Evolutionary conservation across 305 asterid species (phyloP), one percentile per base, ranked within the genome.

Genomic region (Rubia occidens): DNA sequence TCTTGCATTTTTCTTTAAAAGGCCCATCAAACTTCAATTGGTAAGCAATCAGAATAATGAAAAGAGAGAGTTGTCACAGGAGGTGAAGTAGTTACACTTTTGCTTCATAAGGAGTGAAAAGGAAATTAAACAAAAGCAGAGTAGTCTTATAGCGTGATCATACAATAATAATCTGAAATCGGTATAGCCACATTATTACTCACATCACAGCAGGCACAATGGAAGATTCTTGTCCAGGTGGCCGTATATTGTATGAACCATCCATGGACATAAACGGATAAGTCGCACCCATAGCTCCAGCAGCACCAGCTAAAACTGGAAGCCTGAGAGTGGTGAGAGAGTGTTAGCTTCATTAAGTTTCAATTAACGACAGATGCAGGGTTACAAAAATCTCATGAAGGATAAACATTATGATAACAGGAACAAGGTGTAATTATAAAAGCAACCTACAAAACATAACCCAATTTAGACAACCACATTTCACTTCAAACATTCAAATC

Each of bases 241-340:
- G 85, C 35, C 88, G 91, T 58, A 86, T 62, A 74, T 84, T 82
- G 82, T 82, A 90, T 42, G 95, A 85, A 68, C 97, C 96, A 78
- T 93, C 98, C 71, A 86, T 80, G 44, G 94, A 74, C 67, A 90
- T 64, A 81, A 82, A 90, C n/a, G 95, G 96, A 13, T 86, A 88
- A 69, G 87, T 44, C 60, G 95, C 86, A 26, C 97, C 97, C 78
- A 90, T 65, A 21, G 95, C 88, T 68, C 97, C 96, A 72, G 95
- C 94, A 71, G 95, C 88, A 71, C 98, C 97, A 75, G 98, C 95
- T 80, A 94, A 80, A 78, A 90, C 87, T n/a, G 99, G 97, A 61
- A 94, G 80, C 99, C 99, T 93, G 87, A 72, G 67, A 71, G 71
- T 67, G 64, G 67, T 15, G 26, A 44, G 21, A 13, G 21, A 62